Evolutionary conservation across 2,329 filamentous ascomycete genomes (phyloP), one percentile per base, ranked within the genome.

Genomic region (Pestalotiopsis sp.): DNA sequence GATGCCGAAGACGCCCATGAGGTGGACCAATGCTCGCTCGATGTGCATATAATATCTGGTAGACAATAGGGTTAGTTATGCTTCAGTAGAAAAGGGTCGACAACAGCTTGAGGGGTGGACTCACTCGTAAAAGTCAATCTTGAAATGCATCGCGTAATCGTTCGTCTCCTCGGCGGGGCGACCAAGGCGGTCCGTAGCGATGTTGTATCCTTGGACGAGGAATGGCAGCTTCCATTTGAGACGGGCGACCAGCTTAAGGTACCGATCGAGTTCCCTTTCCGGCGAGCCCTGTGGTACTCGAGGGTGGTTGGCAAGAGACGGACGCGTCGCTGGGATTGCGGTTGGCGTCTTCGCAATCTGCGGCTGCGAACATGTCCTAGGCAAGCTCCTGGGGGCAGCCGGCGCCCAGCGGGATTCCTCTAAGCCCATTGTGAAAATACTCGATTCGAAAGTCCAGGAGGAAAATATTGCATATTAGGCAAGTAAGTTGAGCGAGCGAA

Each of bases 91-190:
- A 13, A 17, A 38, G 36, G 14, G 31, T 36, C 4, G 31, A 11
- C 17, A 36, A 62, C 14, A 39, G 27, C 27, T 52, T 20, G 20
- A 36, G 17, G 27, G 23, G 23, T n/a, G 6, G 27, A 62, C 59
- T 62, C 20, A 94, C 75, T 94, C 92, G 79, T 92, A 90, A 71
- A 94, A 94, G 75, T 94, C 92, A 7, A 94, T 85, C 77, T 94
- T 93, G 82, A 94, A 94, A 84, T 93, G 93, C 17, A 88, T 84
- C 77, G 91, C 89, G 31, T 71, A 69, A 2, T 68, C 72, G 7
- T 76, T 73, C n/a, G 74, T 68, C 12, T 77, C 75, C 27, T 78
- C 76, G 23, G 76, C 74, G 0, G 78, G 73, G 59, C 83, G 81
- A 56, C 76, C 79, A 41, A 73, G 77, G 5, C 81, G 81, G 45